These are phyloP conservation scores for Aspergillus brunneoviolaceus DNA, from an alignment of 2,329 filamentous ascomycete genomes.

Conservation along the genomic window DNA sequence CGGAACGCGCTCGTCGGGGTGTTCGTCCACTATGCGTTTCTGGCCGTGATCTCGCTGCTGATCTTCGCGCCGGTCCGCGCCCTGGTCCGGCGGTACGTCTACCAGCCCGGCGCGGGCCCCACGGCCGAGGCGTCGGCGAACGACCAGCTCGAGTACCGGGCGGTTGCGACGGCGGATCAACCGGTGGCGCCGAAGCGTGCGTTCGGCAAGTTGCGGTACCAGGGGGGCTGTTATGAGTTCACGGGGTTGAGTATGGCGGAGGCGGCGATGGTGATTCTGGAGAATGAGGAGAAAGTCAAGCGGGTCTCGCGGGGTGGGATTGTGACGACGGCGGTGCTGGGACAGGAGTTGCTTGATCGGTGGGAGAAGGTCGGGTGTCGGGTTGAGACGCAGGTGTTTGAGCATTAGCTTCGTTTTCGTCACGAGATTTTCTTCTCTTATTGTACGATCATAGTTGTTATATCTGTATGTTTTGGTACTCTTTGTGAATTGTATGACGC, in stretches of 20 bases:
- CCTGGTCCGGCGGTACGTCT: constrained; percentile 48
- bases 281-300: constrained; percentile 43
- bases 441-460: background rate
- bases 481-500: too few species aligned
- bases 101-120: constrained; percentile 53
- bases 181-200: constrained; percentile 37
- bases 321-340: constrained; percentile 50
- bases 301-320: constrained; percentile 47
- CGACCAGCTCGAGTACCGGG: constrained; percentile 45
- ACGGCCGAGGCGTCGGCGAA: constrained; percentile 42
- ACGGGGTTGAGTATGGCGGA: constrained; percentile 47
- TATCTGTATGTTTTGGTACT: too few species aligned
- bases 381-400: constrained; percentile 41
- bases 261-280: constrained; percentile 46
- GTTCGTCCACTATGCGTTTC: constrained; percentile 50
- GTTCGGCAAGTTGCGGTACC: constrained; percentile 43
- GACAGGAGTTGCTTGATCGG: constrained; percentile 47
- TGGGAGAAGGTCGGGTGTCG: constrained; percentile 45
- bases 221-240: constrained; percentile 45
- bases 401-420: constrained; percentile 21
- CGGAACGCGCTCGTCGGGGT: constrained; percentile 50
- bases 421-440: too few species aligned
- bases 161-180: constrained; percentile 47
- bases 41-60: constrained; percentile 48
- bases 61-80: constrained; percentile 55